Percentiles rank a stretch among this genome's conserved stretches.
Conservation (phyloP, 2,329 filamentous ascomycete species). For the Capronia americana region DNA sequence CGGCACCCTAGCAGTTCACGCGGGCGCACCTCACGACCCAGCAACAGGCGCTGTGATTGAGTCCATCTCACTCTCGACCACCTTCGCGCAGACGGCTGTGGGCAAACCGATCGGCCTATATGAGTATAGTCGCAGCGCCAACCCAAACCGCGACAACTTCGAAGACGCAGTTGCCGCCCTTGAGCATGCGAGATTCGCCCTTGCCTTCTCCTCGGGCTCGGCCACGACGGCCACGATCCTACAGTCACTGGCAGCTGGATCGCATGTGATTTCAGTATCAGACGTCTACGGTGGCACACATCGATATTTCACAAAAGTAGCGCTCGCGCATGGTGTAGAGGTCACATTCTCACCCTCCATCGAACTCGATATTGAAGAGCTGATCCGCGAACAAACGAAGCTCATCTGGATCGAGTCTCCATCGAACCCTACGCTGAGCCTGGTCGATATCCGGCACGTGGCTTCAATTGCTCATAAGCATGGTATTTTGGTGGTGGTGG, state of each 20-base stretch:
- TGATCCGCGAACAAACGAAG: constrained; percentile 85
- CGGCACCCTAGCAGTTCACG: constrained; percentile 93
- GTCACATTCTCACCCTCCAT: constrained; percentile 95
- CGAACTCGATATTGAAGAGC: constrained; percentile 80
- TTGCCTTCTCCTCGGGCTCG: constrained; percentile 93
- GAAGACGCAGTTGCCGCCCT: constrained; percentile 89
- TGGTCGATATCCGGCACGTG: constrained; percentile 91
- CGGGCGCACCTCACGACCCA: constrained; percentile 88
- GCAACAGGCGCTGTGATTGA: constrained; percentile 94
- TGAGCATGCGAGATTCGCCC: constrained; percentile 88
- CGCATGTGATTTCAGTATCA: constrained; percentile 93
- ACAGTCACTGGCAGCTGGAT: constrained; percentile 87
- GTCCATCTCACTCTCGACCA: constrained; percentile 94
- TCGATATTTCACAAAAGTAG: constrained; percentile 98
- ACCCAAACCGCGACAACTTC: constrained; percentile 95
- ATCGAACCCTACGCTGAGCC: constrained; percentile 88
- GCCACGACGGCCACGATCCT: constrained; percentile 92
- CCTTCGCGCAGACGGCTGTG: constrained; percentile 88
- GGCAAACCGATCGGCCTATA: constrained; percentile 86
- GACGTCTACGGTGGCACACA: constrained; percentile 99
- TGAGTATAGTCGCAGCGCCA: constrained; percentile 92
- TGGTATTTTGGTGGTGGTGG: constrained; percentile 94
- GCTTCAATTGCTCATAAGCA: constrained; percentile 81
- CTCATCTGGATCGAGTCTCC: constrained; percentile 97
- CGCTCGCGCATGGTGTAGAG: constrained; percentile 88